A percentile compares a stretch with the other conserved stretches of the same genome.
These are phyloP conservation scores for Ophiocordyceps camponoti-saundersi DNA, from an alignment of 2,329 filamentous ascomycete species.

Conservation along the genomic window DNA sequence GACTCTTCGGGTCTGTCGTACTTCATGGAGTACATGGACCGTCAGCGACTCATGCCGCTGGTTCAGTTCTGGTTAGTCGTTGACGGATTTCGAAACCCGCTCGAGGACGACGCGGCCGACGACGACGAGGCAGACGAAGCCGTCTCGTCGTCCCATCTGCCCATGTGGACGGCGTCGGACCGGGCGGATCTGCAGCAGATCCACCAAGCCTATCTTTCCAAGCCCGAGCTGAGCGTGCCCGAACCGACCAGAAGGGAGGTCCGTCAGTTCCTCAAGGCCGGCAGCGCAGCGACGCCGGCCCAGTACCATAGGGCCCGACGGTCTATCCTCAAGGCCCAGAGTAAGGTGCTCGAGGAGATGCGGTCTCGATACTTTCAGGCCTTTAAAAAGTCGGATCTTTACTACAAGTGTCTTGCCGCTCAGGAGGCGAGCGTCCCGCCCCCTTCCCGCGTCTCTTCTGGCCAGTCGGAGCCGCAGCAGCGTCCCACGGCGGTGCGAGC, in stretches of 20 bases:
- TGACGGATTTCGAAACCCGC: conserved; percentile 83
- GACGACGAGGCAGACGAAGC: conserved; percentile 42
- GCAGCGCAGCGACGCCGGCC: conserved; percentile 54
- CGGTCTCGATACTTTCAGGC: conserved; percentile 61
- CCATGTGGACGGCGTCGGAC: conserved; percentile 69
- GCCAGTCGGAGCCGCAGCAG: conserved; percentile 1
- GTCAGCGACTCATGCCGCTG: conserved; percentile 67
- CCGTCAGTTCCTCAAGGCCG: conserved; percentile 61
- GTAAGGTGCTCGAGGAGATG: conserved; percentile 69
- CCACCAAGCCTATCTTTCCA: conserved; percentile 73
- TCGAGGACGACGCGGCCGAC: conserved; percentile 56
- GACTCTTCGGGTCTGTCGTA: conserved; percentile 86
- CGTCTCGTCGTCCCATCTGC: conserved; percentile 32
- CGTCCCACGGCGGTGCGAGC: conserved; percentile 9
- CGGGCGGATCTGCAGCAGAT: conserved; percentile 81
- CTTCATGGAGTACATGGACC: conserved; percentile 99
- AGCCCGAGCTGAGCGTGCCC: conserved; percentile 63
- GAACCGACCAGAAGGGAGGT: conserved; percentile 53
- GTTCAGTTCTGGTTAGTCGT: conserved; percentile 99
- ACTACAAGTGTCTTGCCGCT: conserved; percentile 87
- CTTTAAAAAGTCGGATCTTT: conserved; percentile 87
- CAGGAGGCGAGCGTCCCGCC: conserved; percentile 42
- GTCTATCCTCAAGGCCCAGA: conserved; percentile 69
- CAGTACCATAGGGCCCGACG: conserved; percentile 75
- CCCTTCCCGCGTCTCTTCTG: conserved; percentile 8